These are phyloP conservation scores for Pterocarpus santalinus DNA, from an alignment of 306 rosid species.

Conservation along the genomic window DNA sequence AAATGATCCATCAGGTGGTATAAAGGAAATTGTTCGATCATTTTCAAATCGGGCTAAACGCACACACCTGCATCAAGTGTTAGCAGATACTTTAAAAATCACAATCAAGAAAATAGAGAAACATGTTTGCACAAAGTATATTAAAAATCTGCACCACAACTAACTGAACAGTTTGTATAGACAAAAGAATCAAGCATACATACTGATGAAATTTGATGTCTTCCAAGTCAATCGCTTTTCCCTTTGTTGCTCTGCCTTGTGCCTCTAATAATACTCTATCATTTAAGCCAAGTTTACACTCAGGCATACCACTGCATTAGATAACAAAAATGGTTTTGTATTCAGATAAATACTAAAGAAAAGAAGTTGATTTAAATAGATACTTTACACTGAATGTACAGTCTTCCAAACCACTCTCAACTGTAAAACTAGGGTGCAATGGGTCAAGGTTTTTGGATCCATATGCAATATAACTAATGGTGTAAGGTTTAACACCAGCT, in stretches of 20 bases:
- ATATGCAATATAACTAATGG: conserved; percentile 3
- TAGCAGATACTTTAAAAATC: conserved; percentile 45
- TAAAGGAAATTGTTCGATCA: conserved; percentile 96
- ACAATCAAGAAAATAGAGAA: conserved; percentile 22
- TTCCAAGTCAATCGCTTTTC: conserved; percentile 98
- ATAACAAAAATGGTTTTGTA: conserved; percentile 41
- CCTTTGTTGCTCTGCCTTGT: conserved; percentile 96
- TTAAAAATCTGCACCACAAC: conserved; percentile 33
- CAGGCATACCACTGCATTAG: conserved; percentile 93
- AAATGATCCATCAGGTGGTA: conserved; percentile 98
- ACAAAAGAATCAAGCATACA: conserved; percentile 56
- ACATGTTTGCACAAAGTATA: conserved; percentile 30
- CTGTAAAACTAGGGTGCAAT: conserved; percentile 25
- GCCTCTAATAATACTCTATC: conserved; percentile 91
- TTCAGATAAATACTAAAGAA: conserved; percentile 41
- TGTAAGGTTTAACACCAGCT: conserved; percentile 23
- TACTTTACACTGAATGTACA: conserved; percentile 1
- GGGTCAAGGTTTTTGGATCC: conserved; percentile 29
- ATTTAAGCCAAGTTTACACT: conserved; percentile 92
- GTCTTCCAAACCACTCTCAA: conserved; percentile 37
- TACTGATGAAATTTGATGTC: conserved; percentile 99
- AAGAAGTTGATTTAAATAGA: conserved; percentile 17
- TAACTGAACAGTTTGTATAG: conserved; percentile 20
- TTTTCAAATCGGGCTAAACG: conserved; percentile 99
- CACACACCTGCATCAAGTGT: conserved; percentile 80